Evolutionary conservation across 106 monocot species (phyloP).

Genomic region (Allium cepa): DNA sequence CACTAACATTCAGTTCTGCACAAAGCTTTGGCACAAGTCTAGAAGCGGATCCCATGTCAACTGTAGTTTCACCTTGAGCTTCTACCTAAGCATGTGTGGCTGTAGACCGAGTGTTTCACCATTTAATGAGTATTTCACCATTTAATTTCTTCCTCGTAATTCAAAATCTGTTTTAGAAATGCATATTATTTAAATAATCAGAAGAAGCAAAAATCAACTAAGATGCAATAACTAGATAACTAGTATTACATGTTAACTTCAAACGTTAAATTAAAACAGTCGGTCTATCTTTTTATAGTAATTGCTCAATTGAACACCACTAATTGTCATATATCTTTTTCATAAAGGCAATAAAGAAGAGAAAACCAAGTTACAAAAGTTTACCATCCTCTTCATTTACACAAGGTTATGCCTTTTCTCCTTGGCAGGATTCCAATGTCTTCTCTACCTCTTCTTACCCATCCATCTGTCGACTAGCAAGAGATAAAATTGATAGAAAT

Average conservation of each 20-base stretch:
- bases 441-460: constrained; percentile 57
- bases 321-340: too few species aligned
- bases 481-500: too few species aligned
- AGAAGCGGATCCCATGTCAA: constrained; percentile 28
- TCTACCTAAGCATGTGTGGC: constrained; percentile 15
- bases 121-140: too few species aligned
- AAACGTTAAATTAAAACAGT: too few species aligned
- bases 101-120: constrained; percentile 24
- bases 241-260: too few species aligned
- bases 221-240: too few species aligned
- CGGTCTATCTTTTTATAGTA: too few species aligned
- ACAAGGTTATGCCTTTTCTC: constrained; percentile 77
- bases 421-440: constrained; percentile 55
- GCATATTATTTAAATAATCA: background rate
- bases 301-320: too few species aligned
- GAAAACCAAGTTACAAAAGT: background rate
- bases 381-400: constrained; percentile 80
- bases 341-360: too few species aligned
- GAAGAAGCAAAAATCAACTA: too few species aligned
- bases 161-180: constrained; percentile 45
- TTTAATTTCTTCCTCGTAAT: constrained; percentile 86
- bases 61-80: constrained; percentile 27
- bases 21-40: constrained; percentile 35
- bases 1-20: constrained; percentile 57
- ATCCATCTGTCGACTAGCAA: too few species aligned